Conservation (phyloP, 2,329 filamentous ascomycete species). For the Ilyonectria robusta region DNA sequence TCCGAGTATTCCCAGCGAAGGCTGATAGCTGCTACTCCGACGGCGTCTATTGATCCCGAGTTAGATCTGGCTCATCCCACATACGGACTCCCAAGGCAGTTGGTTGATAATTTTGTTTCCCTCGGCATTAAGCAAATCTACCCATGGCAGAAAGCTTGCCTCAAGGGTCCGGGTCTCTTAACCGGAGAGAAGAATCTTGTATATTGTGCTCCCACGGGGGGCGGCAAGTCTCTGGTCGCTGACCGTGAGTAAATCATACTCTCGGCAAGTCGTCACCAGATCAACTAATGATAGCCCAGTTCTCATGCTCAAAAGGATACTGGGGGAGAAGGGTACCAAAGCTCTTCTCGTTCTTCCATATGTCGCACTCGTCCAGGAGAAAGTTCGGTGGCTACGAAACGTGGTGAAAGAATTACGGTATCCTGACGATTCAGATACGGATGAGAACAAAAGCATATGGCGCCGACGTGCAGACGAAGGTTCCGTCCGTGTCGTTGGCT, state of each 20-base stretch:
- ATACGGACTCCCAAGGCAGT: slow-evolving; percentile 72
- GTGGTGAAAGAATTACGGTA: slow-evolving; percentile 73
- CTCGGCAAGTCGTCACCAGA: neutral
- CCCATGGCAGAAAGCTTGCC: slow-evolving; percentile 83
- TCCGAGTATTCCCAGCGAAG: slow-evolving; percentile 73
- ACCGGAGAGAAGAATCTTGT: slow-evolving; percentile 78
- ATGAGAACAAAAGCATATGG: slow-evolving; percentile 62
- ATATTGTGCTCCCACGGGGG: slow-evolving; percentile 85
- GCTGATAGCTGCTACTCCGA: slow-evolving; percentile 67
- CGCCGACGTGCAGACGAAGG: slow-evolving; percentile 69
- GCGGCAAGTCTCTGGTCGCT: slow-evolving; percentile 83
- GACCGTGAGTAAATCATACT: slow-evolving; percentile 58
- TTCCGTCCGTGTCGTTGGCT: slow-evolving; percentile 76
- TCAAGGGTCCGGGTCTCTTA: slow-evolving; percentile 77
- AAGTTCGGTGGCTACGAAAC: slow-evolving; percentile 79
- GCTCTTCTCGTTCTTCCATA: slow-evolving; percentile 82
- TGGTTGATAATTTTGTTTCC: slow-evolving; percentile 75
- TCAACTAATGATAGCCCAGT: slow-evolving; percentile 57
- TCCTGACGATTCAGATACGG: slow-evolving; percentile 51
- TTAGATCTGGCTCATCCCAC: slow-evolving; percentile 73
- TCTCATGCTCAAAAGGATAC: slow-evolving; percentile 79
- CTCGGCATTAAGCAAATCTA: slow-evolving; percentile 83
- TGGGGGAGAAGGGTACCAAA: slow-evolving; percentile 75
- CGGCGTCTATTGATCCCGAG: slow-evolving; percentile 64
- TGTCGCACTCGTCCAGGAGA: slow-evolving; percentile 85